Evolutionary conservation across 768 basidiomycete genomes (phyloP).

Genomic region (Podaxis sp.): DNA sequence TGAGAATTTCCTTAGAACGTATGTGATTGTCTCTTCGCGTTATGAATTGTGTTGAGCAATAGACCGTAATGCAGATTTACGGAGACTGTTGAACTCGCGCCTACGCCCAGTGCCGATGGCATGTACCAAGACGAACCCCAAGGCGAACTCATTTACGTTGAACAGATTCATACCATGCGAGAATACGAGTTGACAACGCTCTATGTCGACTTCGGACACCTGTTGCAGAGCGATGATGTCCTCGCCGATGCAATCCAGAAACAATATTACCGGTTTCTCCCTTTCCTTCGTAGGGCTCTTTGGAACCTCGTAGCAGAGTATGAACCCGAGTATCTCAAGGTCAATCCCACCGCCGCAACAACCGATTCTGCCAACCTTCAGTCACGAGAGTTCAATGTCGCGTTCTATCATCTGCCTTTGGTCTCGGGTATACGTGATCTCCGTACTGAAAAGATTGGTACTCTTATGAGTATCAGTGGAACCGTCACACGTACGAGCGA

Average conservation of each 20-base stretch:
- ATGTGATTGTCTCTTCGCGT: conserved; percentile 23
- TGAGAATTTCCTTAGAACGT: conserved; percentile 90
- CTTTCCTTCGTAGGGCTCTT: conserved; percentile 88
- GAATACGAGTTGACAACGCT: conserved; percentile 93
- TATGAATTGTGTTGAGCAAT: neutral
- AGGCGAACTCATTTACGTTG: conserved; percentile 76
- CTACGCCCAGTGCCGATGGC: conserved; percentile 76
- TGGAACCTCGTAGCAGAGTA: conserved; percentile 85
- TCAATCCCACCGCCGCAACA: conserved; percentile 85
- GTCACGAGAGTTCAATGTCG: conserved; percentile 91
- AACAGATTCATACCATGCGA: conserved; percentile 93
- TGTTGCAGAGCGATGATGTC: conserved; percentile 86
- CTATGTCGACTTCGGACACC: conserved; percentile 92
- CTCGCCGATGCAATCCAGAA: conserved; percentile 91
- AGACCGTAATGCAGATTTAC: conserved; percentile 59
- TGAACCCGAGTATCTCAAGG: conserved; percentile 92
- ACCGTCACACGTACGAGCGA: conserved; percentile 98
- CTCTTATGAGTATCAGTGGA: conserved; percentile 91
- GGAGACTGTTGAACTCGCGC: conserved; percentile 71
- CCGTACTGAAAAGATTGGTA: conserved; percentile 90
- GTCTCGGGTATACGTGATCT: conserved; percentile 94
- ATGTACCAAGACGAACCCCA: conserved; percentile 49
- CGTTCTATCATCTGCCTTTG: conserved; percentile 92
- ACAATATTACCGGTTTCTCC: conserved; percentile 96
- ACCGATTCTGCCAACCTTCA: conserved; percentile 85